Evolutionary conservation across 495 filamentous ascomycete species (phyloP).

Genomic region (Tetracladium setigerum): DNA sequence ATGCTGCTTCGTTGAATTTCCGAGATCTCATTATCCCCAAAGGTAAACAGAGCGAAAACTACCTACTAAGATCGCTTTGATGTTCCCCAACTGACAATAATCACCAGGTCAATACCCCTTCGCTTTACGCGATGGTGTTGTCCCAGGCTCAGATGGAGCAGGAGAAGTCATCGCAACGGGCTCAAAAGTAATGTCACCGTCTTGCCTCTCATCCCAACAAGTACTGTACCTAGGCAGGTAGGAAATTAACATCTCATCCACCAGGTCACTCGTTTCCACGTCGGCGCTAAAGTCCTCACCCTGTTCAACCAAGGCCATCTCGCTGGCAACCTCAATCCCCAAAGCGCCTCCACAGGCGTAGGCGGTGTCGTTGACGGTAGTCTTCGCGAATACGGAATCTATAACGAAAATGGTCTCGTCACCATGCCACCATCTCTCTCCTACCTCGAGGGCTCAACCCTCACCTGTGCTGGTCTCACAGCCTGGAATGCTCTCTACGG

Average conservation of each 20-base stretch:
- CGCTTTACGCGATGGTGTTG: constrained; percentile 45
- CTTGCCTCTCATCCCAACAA: constrained; percentile 42
- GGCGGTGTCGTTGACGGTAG: constrained; percentile 67
- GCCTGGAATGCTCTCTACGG: constrained; percentile 82
- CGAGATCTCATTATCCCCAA: constrained; percentile 70
- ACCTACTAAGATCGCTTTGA: too few relatives aligned
- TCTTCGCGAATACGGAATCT: constrained; percentile 63
- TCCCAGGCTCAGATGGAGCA: constrained; percentile 71
- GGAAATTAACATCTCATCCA: not conserved
- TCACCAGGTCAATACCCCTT: constrained; percentile 62
- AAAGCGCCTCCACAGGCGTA: constrained; percentile 45
- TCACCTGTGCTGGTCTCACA: constrained; percentile 69
- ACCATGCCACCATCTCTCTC: constrained; percentile 53
- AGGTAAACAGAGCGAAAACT: too few relatives aligned
- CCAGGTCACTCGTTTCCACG: constrained; percentile 35
- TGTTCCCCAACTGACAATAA: not conserved
- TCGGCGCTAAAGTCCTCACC: constrained; percentile 64
- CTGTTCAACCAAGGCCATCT: constrained; percentile 77
- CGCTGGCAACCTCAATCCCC: constrained; percentile 43
- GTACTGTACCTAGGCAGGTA: constrained; percentile 27
- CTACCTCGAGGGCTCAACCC: constrained; percentile 55
- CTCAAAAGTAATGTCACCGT: constrained; percentile 45
- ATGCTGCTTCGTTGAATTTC: constrained; percentile 75
- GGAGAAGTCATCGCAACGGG: constrained; percentile 66
- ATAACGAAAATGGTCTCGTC: constrained; percentile 64